phyloP scores from a whole-genome alignment of 1,139 yeast species.

The Candida frijolesensis region DNA sequence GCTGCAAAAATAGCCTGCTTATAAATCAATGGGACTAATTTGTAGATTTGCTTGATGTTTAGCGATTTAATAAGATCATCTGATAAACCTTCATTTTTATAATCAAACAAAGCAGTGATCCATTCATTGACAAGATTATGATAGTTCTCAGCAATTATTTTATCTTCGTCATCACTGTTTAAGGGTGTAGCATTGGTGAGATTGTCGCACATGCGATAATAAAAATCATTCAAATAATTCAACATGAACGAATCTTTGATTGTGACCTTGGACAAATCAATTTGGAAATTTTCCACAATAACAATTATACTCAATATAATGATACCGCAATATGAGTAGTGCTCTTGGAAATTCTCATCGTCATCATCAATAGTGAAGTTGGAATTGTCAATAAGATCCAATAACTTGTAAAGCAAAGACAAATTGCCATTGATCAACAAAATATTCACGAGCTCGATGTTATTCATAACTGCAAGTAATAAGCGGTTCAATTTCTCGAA shows the following conservation, averaged over 20 bases:
- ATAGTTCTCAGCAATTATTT: slow-evolving; percentile 36
- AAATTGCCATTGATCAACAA: slow-evolving; percentile 36
- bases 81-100: slow-evolving; percentile 74
- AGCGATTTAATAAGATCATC: slow-evolving; percentile 76
- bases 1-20: slow-evolving; percentile 72
- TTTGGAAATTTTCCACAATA: slow-evolving; percentile 46
- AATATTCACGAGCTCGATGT: slow-evolving; percentile 43
- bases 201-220: slow-evolving; percentile 34
- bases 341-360: slow-evolving; percentile 65
- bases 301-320: slow-evolving; percentile 52
- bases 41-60: slow-evolving; percentile 66
- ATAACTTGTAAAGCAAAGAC: slow-evolving; percentile 25
- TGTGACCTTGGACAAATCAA: slow-evolving; percentile 31
- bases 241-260: slow-evolving; percentile 33
- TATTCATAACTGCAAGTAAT: slow-evolving; percentile 46
- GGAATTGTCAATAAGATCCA: slow-evolving; percentile 38
- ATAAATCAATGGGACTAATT: slow-evolving; percentile 70
- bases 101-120: slow-evolving; percentile 79
- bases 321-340: slow-evolving; percentile 68
- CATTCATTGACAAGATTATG: slow-evolving; percentile 66
- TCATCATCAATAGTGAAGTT: slow-evolving; percentile 37
- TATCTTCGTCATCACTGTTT: slow-evolving; percentile 28
- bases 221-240: slow-evolving; percentile 38
- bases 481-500: slow-evolving; percentile 52
- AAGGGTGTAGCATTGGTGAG: slow-evolving; percentile 24